Evolutionary conservation across 768 basidiomycete species (phyloP).

Genomic region (Tricholoma furcatifolium): DNA sequence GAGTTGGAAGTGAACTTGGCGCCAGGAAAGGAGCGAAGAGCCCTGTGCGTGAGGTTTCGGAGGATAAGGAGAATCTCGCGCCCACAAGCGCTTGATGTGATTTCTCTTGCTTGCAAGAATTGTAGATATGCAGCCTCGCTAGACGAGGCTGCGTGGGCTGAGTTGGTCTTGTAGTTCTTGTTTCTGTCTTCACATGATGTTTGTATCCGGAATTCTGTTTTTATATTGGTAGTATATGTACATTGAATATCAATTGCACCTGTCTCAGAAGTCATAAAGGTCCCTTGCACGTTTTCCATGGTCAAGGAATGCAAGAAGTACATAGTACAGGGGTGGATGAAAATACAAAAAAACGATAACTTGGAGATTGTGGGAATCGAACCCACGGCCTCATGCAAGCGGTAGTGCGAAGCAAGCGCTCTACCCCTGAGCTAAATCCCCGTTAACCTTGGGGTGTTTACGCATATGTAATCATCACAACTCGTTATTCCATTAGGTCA

Average conservation of each 20-base stretch:
- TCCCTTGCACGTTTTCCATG: no score
- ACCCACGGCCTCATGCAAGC: constrained; percentile 35
- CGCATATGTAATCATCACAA: no score
- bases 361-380: constrained; percentile 38
- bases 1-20: constrained; percentile 2
- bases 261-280: no score
- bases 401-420: constrained; percentile 35
- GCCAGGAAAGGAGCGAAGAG: constrained; percentile 19
- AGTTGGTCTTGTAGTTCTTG: no score
- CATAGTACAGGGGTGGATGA: neutral
- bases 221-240: no score
- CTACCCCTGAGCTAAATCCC: constrained; percentile 40
- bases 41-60: constrained; percentile 38
- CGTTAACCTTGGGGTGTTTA: neutral
- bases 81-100: constrained; percentile 14
- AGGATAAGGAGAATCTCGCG: constrained; percentile 52
- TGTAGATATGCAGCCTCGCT: constrained; percentile 1
- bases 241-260: no score
- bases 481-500: no score
- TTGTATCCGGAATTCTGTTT: no score
- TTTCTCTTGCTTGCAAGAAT: neutral
- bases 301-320: no score
- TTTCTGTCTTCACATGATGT: no score
- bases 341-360: neutral
- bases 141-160: constrained; percentile 1